Conservation (phyloP, 2,329 filamentous ascomycete species). For the Setomelanomma holmii region DNA sequence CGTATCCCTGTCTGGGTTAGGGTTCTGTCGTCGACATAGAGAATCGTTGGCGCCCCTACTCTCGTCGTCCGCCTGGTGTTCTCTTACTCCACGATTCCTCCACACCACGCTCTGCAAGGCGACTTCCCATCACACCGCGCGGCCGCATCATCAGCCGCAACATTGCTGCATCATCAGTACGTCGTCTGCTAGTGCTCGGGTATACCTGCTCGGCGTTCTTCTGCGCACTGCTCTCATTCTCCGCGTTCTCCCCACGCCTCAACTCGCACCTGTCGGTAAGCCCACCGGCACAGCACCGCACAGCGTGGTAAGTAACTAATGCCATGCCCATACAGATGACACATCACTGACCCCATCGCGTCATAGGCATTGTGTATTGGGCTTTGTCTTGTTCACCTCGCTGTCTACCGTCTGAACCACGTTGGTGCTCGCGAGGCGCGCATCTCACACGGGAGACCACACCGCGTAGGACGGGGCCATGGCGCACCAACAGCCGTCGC, state of each 20-base stretch:
- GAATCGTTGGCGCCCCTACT: no score
- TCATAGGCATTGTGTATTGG: not conserved
- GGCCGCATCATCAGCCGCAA: constrained; percentile 14
- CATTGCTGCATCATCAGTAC: constrained; percentile 11
- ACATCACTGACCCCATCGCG: constrained; percentile 1
- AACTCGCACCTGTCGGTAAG: constrained; percentile 21
- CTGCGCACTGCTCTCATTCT: constrained; percentile 33
- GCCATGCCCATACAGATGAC: constrained; percentile 4
- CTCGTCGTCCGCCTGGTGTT: no score
- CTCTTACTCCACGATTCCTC: constrained; percentile 29
- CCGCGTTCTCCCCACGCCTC: constrained; percentile 32
- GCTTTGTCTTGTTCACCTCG: constrained; percentile 2
- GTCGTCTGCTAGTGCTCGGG: constrained; percentile 11
- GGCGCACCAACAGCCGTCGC: constrained; percentile 82
- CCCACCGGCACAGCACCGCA: constrained; percentile 21
- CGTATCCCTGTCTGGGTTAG: constrained; percentile 21
- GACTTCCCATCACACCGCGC: constrained; percentile 19
- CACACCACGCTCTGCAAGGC: constrained; percentile 24
- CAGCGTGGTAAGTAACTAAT: constrained; percentile 7
- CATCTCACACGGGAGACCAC: constrained; percentile 14
- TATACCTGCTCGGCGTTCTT: constrained; percentile 21
- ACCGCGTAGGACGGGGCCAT: constrained; percentile 51
- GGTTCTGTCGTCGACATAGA: constrained; percentile 12
- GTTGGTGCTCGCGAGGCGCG: constrained; percentile 17
- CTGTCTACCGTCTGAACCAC: constrained; percentile 14